Evolutionary conservation across 331 rosid species (phyloP).

Genomic region (Ulmus americana): DNA sequence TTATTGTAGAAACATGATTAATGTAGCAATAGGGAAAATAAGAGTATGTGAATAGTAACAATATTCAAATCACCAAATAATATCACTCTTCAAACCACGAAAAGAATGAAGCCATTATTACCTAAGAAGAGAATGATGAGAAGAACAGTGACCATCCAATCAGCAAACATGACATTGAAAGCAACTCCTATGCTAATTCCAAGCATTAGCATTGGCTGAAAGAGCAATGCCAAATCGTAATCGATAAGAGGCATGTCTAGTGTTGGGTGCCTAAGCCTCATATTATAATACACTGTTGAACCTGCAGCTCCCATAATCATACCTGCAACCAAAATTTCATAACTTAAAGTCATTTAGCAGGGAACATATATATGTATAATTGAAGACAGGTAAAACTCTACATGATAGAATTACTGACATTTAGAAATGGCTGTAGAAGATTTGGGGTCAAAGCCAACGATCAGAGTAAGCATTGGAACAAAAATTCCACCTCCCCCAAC

Average conservation of each 20-base stretch:
- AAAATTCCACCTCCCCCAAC: constrained; percentile 88
- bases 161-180: constrained; percentile 86
- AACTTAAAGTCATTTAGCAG: neutral
- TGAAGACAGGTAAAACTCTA: neutral
- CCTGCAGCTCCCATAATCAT: constrained; percentile 86
- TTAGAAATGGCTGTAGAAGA: constrained; percentile 78
- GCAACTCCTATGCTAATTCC: constrained; percentile 85
- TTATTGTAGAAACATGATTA: neutral
- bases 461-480: constrained; percentile 71
- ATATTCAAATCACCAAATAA: too few species aligned
- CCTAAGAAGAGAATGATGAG: constrained; percentile 67
- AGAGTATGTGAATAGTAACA: neutral
- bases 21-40: neutral
- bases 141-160: constrained; percentile 81
- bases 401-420: constrained; percentile 43
- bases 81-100: too few species aligned
- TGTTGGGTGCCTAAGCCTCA: constrained; percentile 72
- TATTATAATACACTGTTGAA: constrained; percentile 63
- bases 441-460: constrained; percentile 72
- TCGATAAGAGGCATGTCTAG: constrained; percentile 67
- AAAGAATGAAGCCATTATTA: neutral
- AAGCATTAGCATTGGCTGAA: constrained; percentile 81
- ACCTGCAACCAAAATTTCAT: constrained; percentile 36
- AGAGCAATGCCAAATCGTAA: constrained; percentile 71
- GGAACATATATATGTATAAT: neutral